phyloP scores from a whole-genome alignment of 2,329 filamentous ascomycete genomes.

The Fusarium subtropicale region DNA sequence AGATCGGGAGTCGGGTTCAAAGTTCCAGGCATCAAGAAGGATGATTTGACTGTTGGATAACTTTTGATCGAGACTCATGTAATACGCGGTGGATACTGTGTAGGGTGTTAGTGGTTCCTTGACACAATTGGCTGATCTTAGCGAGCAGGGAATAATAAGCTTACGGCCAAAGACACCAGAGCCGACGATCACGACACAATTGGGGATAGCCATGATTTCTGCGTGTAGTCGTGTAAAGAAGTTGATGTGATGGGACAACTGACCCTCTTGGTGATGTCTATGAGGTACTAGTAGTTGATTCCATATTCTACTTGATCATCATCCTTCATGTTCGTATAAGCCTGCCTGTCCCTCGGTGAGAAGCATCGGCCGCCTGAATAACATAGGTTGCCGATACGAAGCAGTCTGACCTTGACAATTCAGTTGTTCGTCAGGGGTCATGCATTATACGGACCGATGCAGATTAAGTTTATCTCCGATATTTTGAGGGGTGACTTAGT shows the following conservation, averaged over 20 bases:
- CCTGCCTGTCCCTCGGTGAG: background rate
- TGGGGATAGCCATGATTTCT: background rate
- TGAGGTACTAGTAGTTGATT: conserved; percentile 6
- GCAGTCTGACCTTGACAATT: background rate
- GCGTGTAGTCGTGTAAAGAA: background rate
- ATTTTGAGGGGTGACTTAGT: background rate
- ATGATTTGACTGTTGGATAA: conserved; percentile 1
- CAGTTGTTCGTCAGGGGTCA: background rate
- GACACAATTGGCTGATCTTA: background rate
- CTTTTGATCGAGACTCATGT: background rate
- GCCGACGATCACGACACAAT: background rate
- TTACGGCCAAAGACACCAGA: conserved; percentile 3
- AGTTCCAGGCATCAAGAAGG: conserved; percentile 1
- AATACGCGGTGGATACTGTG: background rate
- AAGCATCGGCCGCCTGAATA: background rate
- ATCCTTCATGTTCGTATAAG: background rate
- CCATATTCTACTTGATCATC: background rate
- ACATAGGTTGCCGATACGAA: background rate
- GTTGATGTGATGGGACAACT: background rate
- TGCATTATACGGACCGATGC: conserved; percentile 4
- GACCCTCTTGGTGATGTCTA: background rate
- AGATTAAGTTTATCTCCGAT: background rate
- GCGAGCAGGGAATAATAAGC: background rate
- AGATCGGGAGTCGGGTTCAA: background rate
- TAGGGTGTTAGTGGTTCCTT: background rate